Conservation (phyloP, 345 rosid species). For the Populus simonii region DNA sequence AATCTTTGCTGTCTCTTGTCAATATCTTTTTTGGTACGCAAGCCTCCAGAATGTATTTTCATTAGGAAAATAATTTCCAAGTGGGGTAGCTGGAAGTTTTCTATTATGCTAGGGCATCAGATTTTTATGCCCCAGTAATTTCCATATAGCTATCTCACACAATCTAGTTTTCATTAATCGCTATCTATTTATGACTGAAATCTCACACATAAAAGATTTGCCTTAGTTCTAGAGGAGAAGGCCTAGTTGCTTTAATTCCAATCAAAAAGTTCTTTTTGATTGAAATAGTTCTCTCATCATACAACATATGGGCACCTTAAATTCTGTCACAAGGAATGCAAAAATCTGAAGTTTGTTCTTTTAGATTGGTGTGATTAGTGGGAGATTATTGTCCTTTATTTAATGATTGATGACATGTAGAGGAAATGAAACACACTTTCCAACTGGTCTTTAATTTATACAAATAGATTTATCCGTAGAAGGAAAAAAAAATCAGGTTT, state of each 20-base stretch:
- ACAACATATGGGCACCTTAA: background rate
- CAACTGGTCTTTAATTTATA: background rate
- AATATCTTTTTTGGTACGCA: background rate
- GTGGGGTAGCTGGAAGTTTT: background rate
- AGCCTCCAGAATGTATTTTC: background rate
- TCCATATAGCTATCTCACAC: background rate
- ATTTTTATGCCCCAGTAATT: background rate
- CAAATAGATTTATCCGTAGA: background rate
- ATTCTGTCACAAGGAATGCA: background rate
- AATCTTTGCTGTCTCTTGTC: background rate
- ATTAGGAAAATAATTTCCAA: background rate
- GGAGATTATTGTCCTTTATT: background rate
- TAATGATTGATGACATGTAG: background rate
- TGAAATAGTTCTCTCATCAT: background rate
- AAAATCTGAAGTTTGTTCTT: background rate
- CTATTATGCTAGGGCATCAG: background rate
- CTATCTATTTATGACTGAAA: background rate
- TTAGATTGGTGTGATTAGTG: background rate
- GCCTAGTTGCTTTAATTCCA: background rate
- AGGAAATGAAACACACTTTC: background rate
- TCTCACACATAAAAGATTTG: background rate
- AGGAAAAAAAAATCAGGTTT: background rate
- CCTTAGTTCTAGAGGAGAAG: background rate
- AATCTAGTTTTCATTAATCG: background rate
- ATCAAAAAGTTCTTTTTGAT: background rate